These are phyloP conservation scores for Parmelia sp. DNA, from an alignment of 495 filamentous ascomycete species.

Conservation along the genomic window DNA sequence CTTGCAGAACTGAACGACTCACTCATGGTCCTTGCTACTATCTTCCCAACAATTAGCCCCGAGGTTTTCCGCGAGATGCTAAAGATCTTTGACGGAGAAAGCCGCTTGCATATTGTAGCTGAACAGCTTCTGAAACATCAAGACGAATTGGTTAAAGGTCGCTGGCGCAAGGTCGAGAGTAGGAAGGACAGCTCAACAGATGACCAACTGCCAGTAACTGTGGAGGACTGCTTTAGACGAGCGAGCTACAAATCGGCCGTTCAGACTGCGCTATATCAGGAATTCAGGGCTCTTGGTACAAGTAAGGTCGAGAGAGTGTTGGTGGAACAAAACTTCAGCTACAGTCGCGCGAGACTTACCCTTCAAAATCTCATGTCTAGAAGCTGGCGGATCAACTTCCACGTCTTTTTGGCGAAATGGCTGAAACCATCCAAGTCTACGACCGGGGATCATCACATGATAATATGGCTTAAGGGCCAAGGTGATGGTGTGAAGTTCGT, in stretches of 20 bases:
- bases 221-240: constrained; percentile 68
- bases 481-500: constrained; percentile 34
- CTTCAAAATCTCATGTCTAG: constrained; percentile 68
- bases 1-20: constrained; percentile 69
- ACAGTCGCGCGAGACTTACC: constrained; percentile 66
- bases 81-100: constrained; percentile 70
- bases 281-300: constrained; percentile 74
- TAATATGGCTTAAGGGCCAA: constrained; percentile 55
- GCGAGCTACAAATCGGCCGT: constrained; percentile 67
- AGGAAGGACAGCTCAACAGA: constrained; percentile 18
- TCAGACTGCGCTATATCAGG: constrained; percentile 54
- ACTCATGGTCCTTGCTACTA: constrained; percentile 60
- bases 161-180: constrained; percentile 51
- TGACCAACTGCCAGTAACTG: constrained; percentile 40
- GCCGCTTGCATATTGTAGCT: constrained; percentile 74
- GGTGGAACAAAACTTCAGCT: constrained; percentile 85
- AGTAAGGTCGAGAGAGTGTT: constrained; percentile 83
- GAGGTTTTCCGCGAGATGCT: constrained; percentile 94
- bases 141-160: constrained; percentile 64
- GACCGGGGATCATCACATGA: constrained; percentile 54
- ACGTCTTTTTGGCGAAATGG: constrained; percentile 58
- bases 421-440: constrained; percentile 55
- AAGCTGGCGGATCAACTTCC: constrained; percentile 81
- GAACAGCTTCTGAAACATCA: constrained; percentile 77
- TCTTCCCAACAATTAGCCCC: constrained; percentile 83